Conservation (phyloP, 345 rosid species). For the Hibiscus trionum region DNA sequence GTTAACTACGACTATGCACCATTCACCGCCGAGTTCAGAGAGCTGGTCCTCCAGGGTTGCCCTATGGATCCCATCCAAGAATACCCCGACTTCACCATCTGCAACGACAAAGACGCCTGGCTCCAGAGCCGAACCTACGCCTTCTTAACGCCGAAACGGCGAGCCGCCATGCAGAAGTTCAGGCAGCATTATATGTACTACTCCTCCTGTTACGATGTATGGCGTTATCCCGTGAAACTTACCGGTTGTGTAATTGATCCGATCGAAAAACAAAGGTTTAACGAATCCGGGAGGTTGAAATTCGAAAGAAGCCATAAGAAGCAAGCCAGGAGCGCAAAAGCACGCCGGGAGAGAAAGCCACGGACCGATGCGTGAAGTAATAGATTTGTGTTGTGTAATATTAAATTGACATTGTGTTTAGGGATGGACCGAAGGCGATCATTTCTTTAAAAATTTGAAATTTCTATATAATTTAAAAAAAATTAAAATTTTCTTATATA, state of each 20-base stretch:
- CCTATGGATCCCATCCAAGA: conserved; percentile 56
- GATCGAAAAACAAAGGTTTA: conserved; percentile 45
- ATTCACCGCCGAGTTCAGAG: conserved; percentile 60
- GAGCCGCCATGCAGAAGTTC: conserved; percentile 52
- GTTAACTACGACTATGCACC: conserved; percentile 74
- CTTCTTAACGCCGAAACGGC: conserved; percentile 25
- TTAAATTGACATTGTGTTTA: not conserved
- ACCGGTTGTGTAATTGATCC: conserved; percentile 62
- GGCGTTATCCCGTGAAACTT: conserved; percentile 43
- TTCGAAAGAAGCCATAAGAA: conserved; percentile 57
- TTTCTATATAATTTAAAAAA: too few species aligned
- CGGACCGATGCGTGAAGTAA: not conserved
- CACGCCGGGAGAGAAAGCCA: conserved; percentile 5
- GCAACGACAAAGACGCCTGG: conserved; percentile 28
- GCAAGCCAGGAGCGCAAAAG: conserved; percentile 12
- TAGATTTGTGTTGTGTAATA: not conserved
- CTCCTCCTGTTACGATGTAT: conserved; percentile 63
- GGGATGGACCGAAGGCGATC: too few species aligned
- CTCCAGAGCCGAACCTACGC: conserved; percentile 43
- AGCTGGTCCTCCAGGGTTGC: conserved; percentile 64
- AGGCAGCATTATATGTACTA: conserved; percentile 72
- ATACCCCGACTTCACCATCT: conserved; percentile 18
- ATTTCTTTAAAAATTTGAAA: too few species aligned
- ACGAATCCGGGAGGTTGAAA: conserved; percentile 59
- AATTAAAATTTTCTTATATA: too few species aligned